Conservation (phyloP, 257 asterid species). For the Scutellaria galericulata region DNA sequence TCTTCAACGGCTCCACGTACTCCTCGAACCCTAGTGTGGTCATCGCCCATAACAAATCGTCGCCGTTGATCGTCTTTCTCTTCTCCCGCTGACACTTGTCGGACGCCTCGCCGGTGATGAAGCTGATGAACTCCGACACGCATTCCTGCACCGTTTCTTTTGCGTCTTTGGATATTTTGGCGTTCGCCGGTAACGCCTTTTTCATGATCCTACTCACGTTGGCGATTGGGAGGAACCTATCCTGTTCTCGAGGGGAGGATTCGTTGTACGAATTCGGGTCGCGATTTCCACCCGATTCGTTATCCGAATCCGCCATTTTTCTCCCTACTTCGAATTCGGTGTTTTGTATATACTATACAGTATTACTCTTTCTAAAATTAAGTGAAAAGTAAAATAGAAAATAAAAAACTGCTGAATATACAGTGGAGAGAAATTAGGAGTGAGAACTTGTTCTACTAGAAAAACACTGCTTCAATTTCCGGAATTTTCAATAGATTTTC, state of each 20-base stretch:
- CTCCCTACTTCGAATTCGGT: too few species aligned
- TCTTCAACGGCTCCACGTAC: conserved; percentile 63
- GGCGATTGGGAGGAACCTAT: conserved; percentile 73
- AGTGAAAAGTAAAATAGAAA: too few species aligned
- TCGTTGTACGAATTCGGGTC: conserved; percentile 50
- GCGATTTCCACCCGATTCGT: conserved; percentile 78
- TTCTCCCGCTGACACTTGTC: conserved; percentile 76
- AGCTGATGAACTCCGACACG: conserved; percentile 75
- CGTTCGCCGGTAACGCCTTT: conserved; percentile 72
- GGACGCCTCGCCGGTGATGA: conserved; percentile 76
- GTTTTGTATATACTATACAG: too few species aligned
- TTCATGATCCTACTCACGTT: conserved; percentile 74
- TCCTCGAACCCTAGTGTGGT: conserved; percentile 76
- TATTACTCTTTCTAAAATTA: neutral
- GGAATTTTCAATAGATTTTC: neutral
- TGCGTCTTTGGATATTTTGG: conserved; percentile 72
- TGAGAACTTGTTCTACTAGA: too few species aligned
- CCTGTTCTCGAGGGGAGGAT: conserved; percentile 61
- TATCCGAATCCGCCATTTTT: conserved; percentile 83
- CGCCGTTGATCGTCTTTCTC: conserved; percentile 72
- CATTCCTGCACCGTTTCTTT: conserved; percentile 76
- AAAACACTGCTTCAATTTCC: neutral
- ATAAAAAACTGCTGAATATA: too few species aligned
- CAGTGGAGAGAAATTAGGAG: too few species aligned
- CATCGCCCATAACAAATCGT: conserved; percentile 75